Conservation (phyloP, 140 eudicot species). For the Anethum foeniculum region DNA sequence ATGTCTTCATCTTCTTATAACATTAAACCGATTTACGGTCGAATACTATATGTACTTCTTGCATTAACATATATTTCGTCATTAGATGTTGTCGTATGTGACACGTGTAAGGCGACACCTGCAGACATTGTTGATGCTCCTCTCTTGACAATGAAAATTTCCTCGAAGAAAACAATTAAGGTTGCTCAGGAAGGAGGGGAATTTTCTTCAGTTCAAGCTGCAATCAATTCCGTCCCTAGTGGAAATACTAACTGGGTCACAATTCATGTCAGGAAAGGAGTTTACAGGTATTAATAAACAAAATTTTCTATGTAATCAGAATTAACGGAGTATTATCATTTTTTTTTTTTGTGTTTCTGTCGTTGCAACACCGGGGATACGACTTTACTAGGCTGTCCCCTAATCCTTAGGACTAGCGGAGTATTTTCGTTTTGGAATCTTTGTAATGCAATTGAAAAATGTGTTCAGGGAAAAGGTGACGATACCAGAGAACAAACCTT, state of each 20-base stretch:
- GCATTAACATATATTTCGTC: conserved; percentile 19
- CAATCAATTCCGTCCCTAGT: conserved; percentile 59
- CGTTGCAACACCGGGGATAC: not conserved
- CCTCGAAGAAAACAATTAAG: conserved; percentile 24
- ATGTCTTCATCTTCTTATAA: conserved; percentile 5
- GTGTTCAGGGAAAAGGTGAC: conserved; percentile 63
- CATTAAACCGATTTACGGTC: not conserved
- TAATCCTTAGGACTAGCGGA: not conserved
- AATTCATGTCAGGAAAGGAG: conserved; percentile 55
- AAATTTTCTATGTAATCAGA: not conserved
- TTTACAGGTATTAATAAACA: conserved; percentile 44
- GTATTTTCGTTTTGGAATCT: not conserved
- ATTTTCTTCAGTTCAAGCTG: conserved; percentile 56
- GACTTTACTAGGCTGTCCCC: not conserved
- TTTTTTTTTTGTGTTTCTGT: not conserved
- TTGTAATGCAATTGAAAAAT: not conserved
- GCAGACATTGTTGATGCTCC: conserved; percentile 27
- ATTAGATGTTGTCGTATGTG: conserved; percentile 21
- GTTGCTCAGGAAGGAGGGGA: conserved; percentile 47
- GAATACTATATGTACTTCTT: not conserved
- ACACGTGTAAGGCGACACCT: not conserved
- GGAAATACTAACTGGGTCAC: conserved; percentile 60
- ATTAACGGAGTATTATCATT: not conserved
- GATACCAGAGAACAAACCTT: conserved; percentile 50
- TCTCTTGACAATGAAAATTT: conserved; percentile 34